Conservation (phyloP, 306 rosid species). For the Sicyos baderoa region DNA sequence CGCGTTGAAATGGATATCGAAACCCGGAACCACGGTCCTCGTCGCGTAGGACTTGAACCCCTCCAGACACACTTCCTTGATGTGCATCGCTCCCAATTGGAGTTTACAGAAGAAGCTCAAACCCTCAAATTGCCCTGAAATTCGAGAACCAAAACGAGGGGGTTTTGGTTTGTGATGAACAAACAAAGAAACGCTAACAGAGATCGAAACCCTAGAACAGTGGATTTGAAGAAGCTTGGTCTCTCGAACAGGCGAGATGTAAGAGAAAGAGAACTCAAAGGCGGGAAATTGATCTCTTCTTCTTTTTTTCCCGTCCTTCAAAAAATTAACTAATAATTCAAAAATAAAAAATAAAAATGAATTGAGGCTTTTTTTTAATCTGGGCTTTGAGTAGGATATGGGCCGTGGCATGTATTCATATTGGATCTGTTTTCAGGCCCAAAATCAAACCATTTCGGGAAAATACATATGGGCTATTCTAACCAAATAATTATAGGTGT, state of each 20-base stretch:
- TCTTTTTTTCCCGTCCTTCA: not conserved
- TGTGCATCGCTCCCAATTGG: conserved; percentile 37
- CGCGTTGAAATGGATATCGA: conserved; percentile 83
- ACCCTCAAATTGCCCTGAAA: not conserved
- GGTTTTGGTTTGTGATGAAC: not conserved
- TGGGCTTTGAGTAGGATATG: not conserved
- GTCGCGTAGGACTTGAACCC: conserved; percentile 98
- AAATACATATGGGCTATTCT: no score
- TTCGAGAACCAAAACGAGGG: not conserved
- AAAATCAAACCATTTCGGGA: not conserved
- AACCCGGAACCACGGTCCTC: conserved; percentile 80
- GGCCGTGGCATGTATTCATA: not conserved
- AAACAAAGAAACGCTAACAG: not conserved
- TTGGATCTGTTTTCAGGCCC: not conserved
- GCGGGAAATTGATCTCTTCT: conserved; percentile 4
- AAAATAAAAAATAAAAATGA: not conserved
- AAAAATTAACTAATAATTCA: not conserved
- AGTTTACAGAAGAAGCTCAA: not conserved
- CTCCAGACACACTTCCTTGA: conserved; percentile 81
- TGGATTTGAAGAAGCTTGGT: not conserved
- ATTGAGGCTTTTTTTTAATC: not conserved
- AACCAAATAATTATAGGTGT: no score
- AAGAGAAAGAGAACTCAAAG: not conserved
- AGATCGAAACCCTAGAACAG: conserved; percentile 23
- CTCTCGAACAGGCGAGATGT: not conserved